Conservation (phyloP, 768 basidiomycete genomes). For the Chiua virens region DNA sequence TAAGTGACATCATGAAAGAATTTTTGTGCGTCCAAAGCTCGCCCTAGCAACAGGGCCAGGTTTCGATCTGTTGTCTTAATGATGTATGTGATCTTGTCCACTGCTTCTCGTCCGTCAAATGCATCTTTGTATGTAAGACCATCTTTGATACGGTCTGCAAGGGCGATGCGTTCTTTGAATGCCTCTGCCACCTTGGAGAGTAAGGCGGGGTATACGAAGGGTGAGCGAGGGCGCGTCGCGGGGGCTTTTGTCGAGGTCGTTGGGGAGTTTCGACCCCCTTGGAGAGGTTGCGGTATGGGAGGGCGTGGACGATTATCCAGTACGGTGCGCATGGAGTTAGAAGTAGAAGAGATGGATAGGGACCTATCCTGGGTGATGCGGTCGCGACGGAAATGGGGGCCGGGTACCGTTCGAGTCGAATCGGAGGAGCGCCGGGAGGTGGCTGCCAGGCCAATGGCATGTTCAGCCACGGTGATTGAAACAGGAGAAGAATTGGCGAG, state of each 20-base stretch:
- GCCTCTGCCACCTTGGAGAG: constrained; percentile 93
- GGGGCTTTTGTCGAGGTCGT: constrained; percentile 36
- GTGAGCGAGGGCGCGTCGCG: constrained; percentile 50
- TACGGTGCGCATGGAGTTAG: constrained; percentile 48
- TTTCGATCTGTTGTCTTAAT: constrained; percentile 98
- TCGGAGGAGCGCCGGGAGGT: constrained; percentile 66
- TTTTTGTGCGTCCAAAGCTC: constrained; percentile 96
- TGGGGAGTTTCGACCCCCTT: constrained; percentile 40
- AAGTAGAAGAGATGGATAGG: constrained; percentile 73
- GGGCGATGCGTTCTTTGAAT: constrained; percentile 77
- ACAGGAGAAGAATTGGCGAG: constrained; percentile 44
- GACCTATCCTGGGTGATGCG: constrained; percentile 66
- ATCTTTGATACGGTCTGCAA: constrained; percentile 86
- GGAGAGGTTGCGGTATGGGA: constrained; percentile 33
- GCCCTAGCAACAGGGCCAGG: constrained; percentile 89
- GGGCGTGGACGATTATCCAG: constrained; percentile 39
- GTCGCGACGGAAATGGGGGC: constrained; percentile 53
- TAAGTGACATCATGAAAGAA: constrained; percentile 99
- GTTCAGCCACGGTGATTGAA: constrained; percentile 42
- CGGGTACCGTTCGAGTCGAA: constrained; percentile 61
- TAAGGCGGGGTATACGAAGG: constrained; percentile 92
- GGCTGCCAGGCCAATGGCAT: constrained; percentile 17
- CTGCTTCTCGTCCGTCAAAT: constrained; percentile 96
- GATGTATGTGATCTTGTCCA: constrained; percentile 95
- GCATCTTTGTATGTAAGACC: constrained; percentile 95